Base-by-base conservation (phyloP, 2,329 filamentous ascomycete species). In the Pseudogymnoascus sp. region DNA sequence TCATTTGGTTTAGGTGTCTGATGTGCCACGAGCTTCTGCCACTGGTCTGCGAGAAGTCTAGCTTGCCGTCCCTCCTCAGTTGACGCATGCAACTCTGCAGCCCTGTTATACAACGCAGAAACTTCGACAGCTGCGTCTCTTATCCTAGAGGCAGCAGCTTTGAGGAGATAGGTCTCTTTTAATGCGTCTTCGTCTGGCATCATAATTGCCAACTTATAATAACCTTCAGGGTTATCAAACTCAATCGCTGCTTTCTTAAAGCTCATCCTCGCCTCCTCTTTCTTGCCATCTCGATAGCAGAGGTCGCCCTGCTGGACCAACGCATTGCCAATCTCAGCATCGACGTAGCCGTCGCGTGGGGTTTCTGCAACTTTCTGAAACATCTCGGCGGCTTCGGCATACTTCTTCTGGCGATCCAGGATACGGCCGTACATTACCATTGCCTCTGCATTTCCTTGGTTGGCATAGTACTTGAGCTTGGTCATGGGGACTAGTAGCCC, bases 61-160 rank as follows among this genome's bases (percentile, higher is more conserved):
- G 48, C 29, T 55, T 55, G 48, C 7, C 8, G 15, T 55, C 48
- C n/a, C 21, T 55, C 29, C 27, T 33, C 48, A 12, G 48, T 33
- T 29, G 48, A 55, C 15, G n/a, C 29, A 5, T 55, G n/a, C 15
- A 33, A 33, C 10, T 21, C 15, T 33, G 48, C 48, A 9, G 29
- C 21, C 29, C 48, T 55, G 2, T 10, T 21, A 8, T 55, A 55
- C 48, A 55, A 13, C 8, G 48, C 48, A 55, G 48, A n/a, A 55
- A 55, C n/a, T 15, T 55, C 48, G 13, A 33, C 29, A 33, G 33
- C 29, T n/a, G 72, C 72, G 36, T 71, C 70, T 1, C 62, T 9
- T 17, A 73, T 64, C 1, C 72, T 71, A 0, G 69, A 67, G 1
- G 64, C 63, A 8, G 72, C 71, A 17, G 72, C 71, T 64, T 72